Evolutionary conservation across 208 protist genomes (phyloP).

Genomic region (Leishmania mexicana): DNA sequence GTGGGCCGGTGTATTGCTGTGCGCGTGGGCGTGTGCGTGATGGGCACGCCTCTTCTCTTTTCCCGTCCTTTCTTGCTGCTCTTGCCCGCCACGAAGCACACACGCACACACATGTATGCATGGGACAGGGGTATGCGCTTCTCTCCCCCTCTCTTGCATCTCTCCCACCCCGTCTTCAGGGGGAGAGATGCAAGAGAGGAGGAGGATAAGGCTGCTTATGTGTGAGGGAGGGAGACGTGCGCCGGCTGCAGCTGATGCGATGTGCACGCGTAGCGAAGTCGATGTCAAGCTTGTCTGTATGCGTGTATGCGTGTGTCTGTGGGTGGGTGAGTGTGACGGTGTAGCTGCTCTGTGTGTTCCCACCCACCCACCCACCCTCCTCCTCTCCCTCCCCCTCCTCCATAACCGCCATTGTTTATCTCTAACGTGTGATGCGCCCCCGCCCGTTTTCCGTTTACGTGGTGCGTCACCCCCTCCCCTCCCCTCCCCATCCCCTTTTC

Average conservation of each 20-base stretch:
- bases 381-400: not conserved
- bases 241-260: not conserved
- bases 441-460: not conserved
- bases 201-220: not conserved
- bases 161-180: not conserved
- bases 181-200: too few relatives aligned
- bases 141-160: not conserved
- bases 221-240: not conserved
- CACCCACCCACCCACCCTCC: not conserved
- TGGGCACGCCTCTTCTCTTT: not conserved
- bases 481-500: not conserved
- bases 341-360: not conserved
- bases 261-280: not conserved
- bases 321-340: not conserved
- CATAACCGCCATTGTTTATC: not conserved
- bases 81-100: not conserved
- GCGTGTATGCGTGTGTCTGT: not conserved
- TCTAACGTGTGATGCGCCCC: not conserved
- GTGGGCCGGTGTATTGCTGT: not conserved
- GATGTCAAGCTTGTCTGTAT: not conserved
- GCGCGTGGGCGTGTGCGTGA: not conserved
- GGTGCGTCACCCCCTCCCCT: not conserved
- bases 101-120: not conserved
- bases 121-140: not conserved
- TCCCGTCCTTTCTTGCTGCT: not conserved